Conservation (phyloP, 306 rosid genomes). For the Comarum palustre region DNA sequence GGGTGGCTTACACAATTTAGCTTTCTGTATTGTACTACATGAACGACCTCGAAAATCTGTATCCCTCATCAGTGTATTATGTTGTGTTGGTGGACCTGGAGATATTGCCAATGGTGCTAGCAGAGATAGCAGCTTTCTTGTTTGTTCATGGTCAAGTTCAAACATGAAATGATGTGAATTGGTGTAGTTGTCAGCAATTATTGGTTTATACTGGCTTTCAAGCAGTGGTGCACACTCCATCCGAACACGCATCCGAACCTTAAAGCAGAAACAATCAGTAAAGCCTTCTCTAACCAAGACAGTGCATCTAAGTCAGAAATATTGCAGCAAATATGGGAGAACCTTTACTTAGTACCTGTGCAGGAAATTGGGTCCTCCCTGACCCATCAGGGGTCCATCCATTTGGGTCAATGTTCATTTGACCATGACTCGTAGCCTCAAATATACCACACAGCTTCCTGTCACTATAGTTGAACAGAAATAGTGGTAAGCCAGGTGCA, state of each 20-base stretch:
- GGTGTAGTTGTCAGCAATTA: slow-evolving; percentile 58
- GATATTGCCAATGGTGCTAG: slow-evolving; percentile 42
- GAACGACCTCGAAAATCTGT: slow-evolving; percentile 1
- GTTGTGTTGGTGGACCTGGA: slow-evolving; percentile 31
- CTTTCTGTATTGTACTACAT: background rate
- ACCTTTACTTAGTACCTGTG: slow-evolving; percentile 55
- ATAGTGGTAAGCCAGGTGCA: slow-evolving; percentile 69
- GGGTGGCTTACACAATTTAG: background rate
- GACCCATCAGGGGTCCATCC: slow-evolving; percentile 65
- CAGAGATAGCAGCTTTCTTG: slow-evolving; percentile 46
- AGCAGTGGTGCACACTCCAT: slow-evolving; percentile 56
- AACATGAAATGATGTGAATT: slow-evolving; percentile 54
- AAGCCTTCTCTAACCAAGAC: slow-evolving; percentile 3
- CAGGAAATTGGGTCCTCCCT: slow-evolving; percentile 67
- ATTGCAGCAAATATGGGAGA: slow-evolving; percentile 8
- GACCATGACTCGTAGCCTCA: slow-evolving; percentile 69
- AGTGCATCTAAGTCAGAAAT: background rate
- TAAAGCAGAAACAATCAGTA: slow-evolving; percentile 20
- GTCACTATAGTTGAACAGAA: slow-evolving; percentile 77
- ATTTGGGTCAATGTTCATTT: slow-evolving; percentile 68
- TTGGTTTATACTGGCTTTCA: slow-evolving; percentile 55
- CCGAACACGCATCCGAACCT: slow-evolving; percentile 58
- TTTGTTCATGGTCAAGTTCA: slow-evolving; percentile 72
- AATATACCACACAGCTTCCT: slow-evolving; percentile 75
- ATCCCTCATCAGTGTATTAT: slow-evolving; percentile 25